Conservation (phyloP, 805 yeast species). For the Diddensiella transvaalensis region DNA sequence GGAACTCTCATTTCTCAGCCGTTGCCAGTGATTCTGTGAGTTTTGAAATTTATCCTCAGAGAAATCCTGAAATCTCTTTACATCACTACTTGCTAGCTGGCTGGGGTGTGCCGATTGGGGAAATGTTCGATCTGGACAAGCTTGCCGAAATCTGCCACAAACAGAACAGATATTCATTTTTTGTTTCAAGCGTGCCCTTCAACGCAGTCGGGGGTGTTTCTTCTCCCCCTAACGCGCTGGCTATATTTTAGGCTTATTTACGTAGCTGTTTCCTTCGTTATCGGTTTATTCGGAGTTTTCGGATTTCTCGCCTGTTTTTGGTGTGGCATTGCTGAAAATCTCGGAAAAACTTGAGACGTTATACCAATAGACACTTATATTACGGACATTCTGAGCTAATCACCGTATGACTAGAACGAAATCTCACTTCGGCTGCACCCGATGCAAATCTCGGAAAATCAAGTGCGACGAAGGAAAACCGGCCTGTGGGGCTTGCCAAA, state of each 20-base stretch:
- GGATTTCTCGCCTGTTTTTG: no score
- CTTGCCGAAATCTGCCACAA: slow-evolving; percentile 19
- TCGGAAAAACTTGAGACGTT: neutral
- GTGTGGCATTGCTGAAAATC: no score
- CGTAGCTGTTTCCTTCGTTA: no score
- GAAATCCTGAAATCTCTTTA: slow-evolving; percentile 2
- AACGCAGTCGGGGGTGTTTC: slow-evolving; percentile 24
- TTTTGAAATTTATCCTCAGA: slow-evolving; percentile 9
- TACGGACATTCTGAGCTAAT: no score
- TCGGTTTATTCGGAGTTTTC: no score
- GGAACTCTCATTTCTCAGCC: slow-evolving; percentile 13
- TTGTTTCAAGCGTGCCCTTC: slow-evolving; percentile 25
- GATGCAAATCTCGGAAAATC: neutral
- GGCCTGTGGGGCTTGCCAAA: neutral
- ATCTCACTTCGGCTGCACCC: neutral
- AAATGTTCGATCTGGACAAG: slow-evolving; percentile 22
- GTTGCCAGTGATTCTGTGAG: slow-evolving; percentile 11
- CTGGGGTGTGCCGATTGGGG: slow-evolving; percentile 28
- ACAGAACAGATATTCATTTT: slow-evolving; percentile 20
- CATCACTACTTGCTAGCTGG: slow-evolving; percentile 20
- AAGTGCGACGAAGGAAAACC: neutral
- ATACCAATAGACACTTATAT: no score
- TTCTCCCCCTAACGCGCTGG: slow-evolving; percentile 40
- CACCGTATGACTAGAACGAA: neutral
- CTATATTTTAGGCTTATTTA: slow-evolving; percentile 17